Conservation (phyloP, 768 basidiomycete genomes). For the Mrakia hoshinonis region DNA sequence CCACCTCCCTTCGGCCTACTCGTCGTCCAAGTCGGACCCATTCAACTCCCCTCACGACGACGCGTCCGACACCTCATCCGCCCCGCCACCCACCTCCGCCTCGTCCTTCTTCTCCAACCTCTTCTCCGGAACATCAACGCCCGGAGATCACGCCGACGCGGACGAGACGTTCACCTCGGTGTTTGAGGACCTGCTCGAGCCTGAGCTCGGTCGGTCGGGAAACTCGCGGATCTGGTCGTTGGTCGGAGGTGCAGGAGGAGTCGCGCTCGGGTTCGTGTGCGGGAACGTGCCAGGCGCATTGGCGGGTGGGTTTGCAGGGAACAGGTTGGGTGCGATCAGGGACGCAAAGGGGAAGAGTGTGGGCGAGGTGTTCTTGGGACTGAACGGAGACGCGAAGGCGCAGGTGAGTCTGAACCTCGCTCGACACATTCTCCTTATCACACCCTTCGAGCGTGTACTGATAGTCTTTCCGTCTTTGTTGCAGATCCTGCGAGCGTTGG, state of each 20-base stretch:
- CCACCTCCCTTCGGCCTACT: conserved; percentile 33
- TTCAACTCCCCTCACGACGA: conserved; percentile 5
- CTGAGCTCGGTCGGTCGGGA: conserved; percentile 9
- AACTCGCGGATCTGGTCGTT: conserved; percentile 23
- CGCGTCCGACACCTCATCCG: conserved; percentile 8
- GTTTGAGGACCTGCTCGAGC: conserved; percentile 23
- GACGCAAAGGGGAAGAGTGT: conserved; percentile 92
- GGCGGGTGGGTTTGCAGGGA: conserved; percentile 74
- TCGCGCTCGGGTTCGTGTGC: conserved; percentile 51
- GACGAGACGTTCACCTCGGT: conserved; percentile 26
- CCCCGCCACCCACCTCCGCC: background rate
- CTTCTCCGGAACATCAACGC: conserved; percentile 27
- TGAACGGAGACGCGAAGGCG: conserved; percentile 71
- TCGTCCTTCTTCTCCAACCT: conserved; percentile 35
- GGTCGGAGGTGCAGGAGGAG: conserved; percentile 46
- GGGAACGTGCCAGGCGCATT: conserved; percentile 80
- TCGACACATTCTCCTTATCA: too few relatives aligned
- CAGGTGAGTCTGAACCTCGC: conserved; percentile 51
- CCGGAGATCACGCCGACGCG: conserved; percentile 22
- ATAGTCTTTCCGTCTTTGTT: too few relatives aligned
- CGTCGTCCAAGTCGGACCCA: conserved; percentile 45
- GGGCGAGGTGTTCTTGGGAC: conserved; percentile 70
- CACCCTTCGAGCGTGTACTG: too few relatives aligned
- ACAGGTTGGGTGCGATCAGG: conserved; percentile 78
- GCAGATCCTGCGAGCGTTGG: too few relatives aligned